Conservation (phyloP, 306 rosid species). For the Clitoria ternatea region DNA sequence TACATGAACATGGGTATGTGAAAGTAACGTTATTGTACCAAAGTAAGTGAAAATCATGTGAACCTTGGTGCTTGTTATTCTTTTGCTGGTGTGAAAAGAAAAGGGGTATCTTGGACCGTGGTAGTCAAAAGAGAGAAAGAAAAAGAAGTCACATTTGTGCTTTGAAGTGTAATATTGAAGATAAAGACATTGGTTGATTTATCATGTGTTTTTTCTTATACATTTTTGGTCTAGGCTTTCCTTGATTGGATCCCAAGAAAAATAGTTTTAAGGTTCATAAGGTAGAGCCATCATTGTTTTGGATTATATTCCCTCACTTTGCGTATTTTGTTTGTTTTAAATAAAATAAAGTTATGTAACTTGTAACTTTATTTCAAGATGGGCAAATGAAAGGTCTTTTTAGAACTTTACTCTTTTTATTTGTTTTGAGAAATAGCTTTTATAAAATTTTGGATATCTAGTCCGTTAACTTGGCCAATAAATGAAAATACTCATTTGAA, state of each 20-base stretch:
- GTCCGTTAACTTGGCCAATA: neutral
- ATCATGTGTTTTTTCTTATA: slow-evolving; percentile 36
- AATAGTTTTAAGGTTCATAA: slow-evolving; percentile 26
- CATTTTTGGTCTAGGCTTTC: slow-evolving; percentile 35
- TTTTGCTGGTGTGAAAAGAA: slow-evolving; percentile 39
- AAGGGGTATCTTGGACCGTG: slow-evolving; percentile 64
- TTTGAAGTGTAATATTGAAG: slow-evolving; percentile 34
- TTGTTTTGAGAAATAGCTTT: neutral
- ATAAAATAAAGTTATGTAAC: slow-evolving; percentile 5
- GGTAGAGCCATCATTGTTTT: slow-evolving; percentile 42
- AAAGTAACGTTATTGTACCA: slow-evolving; percentile 46
- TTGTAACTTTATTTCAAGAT: neutral
- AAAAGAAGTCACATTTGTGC: slow-evolving; percentile 21
- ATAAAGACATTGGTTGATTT: slow-evolving; percentile 30
- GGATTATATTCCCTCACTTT: slow-evolving; percentile 28
- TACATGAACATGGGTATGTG: slow-evolving; percentile 30
- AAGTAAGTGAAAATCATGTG: slow-evolving; percentile 56
- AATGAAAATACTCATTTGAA: neutral
- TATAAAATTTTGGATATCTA: neutral
- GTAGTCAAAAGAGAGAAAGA: slow-evolving; percentile 52
- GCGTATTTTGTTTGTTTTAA: slow-evolving; percentile 8
- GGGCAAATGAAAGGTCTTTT: neutral
- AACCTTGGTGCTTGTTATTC: slow-evolving; percentile 16
- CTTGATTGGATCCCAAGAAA: slow-evolving; percentile 28
- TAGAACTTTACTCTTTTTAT: neutral